Evolutionary conservation across 1,139 yeast species (phyloP).

Genomic region (Kurtzmaniella quercitrusa): DNA sequence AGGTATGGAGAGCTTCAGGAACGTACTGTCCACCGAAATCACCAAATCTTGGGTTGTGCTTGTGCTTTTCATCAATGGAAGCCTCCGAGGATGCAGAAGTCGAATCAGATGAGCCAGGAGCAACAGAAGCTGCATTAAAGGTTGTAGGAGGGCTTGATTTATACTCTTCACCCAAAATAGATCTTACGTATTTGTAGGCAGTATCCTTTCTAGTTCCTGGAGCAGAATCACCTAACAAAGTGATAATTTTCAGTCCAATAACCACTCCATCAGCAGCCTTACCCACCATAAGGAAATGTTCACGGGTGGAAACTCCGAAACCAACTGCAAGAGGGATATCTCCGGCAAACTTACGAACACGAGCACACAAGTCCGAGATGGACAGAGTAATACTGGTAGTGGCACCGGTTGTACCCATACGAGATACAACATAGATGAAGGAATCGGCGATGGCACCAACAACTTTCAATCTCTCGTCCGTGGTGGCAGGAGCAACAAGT

Average conservation of each 20-base stretch:
- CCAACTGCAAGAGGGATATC: conserved; percentile 93
- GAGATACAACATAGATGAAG: conserved; percentile 89
- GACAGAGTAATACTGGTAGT: conserved; percentile 58
- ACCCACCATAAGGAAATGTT: conserved; percentile 81
- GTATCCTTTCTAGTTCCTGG: conserved; percentile 56
- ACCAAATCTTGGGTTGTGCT: conserved; percentile 77
- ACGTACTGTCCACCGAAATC: conserved; percentile 98
- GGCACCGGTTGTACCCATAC: conserved; percentile 98
- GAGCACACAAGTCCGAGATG: conserved; percentile 62
- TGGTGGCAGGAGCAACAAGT: conserved; percentile 92
- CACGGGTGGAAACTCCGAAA: conserved; percentile 92
- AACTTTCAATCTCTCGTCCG: conserved; percentile 77
- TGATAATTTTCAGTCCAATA: conserved; percentile 83
- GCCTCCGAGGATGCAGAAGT: conserved; percentile 27
- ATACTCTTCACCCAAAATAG: conserved; percentile 63
- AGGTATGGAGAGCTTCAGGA: conserved; percentile 92
- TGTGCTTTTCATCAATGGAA: conserved; percentile 50
- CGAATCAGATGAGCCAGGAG: conserved; percentile 10
- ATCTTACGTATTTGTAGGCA: conserved; percentile 64
- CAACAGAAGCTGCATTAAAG: conserved; percentile 22
- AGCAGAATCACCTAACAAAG: conserved; percentile 59
- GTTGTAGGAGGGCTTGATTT: conserved; percentile 28
- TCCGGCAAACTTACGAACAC: conserved; percentile 72
- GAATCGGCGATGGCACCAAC: conserved; percentile 88
- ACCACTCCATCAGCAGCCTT: conserved; percentile 88